These are phyloP conservation scores for Turnera subulata DNA, from an alignment of 345 rosid genomes.

Conservation along the genomic window DNA sequence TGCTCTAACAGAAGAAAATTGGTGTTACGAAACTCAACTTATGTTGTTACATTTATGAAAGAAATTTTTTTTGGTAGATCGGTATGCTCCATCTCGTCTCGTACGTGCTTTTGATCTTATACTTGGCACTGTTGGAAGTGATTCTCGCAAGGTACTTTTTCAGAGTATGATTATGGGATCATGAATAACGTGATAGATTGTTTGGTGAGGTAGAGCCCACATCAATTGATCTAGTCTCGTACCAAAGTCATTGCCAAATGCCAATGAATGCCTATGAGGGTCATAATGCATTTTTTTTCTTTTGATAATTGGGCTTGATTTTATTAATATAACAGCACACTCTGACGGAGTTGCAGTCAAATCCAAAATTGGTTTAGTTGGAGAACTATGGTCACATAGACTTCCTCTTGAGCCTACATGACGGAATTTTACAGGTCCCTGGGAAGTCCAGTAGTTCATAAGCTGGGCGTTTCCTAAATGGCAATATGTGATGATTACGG, in stretches of 20 bases:
- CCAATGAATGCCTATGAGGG: constrained; percentile 92
- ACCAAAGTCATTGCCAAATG: constrained; percentile 66
- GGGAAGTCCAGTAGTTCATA: constrained; percentile 39
- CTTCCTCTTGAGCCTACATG: constrained; percentile 26
- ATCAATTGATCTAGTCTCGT: constrained; percentile 48
- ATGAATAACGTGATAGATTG: constrained; percentile 47
- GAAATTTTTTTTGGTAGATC: too few species aligned
- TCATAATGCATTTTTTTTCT: constrained; percentile 55
- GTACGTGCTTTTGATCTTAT: background rate
- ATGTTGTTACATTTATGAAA: too few species aligned
- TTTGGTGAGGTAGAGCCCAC: constrained; percentile 66
- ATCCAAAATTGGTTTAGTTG: constrained; percentile 63
- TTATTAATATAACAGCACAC: too few species aligned
- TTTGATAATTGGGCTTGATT: too few species aligned
- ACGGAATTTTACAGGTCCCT: constrained; percentile 58
- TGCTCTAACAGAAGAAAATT: too few species aligned
- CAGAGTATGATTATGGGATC: constrained; percentile 72
- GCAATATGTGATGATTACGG: constrained; percentile 2
- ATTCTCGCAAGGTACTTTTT: constrained; percentile 82
- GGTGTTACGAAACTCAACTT: too few species aligned
- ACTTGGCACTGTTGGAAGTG: constrained; percentile 62
- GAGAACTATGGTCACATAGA: constrained; percentile 26
- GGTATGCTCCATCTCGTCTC: background rate
- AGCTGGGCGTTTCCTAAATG: constrained; percentile 9
- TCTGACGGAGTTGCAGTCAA: constrained; percentile 43